Evolutionary conservation across 257 asterid genomes (phyloP), one percentile per base, ranked within the genome.

Genomic region (Solanum peruvianum): DNA sequence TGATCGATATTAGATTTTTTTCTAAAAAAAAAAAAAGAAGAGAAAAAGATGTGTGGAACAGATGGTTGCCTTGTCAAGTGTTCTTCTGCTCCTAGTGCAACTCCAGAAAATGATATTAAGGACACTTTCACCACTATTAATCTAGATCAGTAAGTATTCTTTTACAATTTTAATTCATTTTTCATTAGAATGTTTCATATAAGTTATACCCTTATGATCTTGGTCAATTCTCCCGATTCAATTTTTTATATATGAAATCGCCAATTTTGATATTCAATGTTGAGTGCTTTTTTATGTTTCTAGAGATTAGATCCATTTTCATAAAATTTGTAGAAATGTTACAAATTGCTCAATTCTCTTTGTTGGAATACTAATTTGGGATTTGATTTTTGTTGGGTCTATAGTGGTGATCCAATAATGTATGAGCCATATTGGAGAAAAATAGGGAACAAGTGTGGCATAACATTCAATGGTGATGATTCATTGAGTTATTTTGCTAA

Each of bases 401-500:
- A 60, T 89, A 93, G 95, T 64, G 94, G 94, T 81, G 95, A 93
- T 86, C 96, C 95, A 1, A 89, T 91, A 25, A 86, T 83, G 82
- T 93, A 83, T 47, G 94, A 88, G 90, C 29, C 91, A 8, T 92
- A 92, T 60, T 93, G 96, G 96, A 67, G 80, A 88, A 90, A 86
- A n/a, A 80, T 87, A 18, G 91, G 93, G 3, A 87, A 88, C 4
- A 87, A 82, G 52, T 83, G 87, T 85, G 81, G 88, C 18, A 66
- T 94, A 21, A 85, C 86, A 12, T 86, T 96, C 20, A 67, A 78
- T 2, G 94, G 91, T 45, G 86, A 85, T 42, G 92, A 95, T 21
- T 95, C 95, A 2, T 87, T 96, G 47, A 96, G 99, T 86, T 96
- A 96, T 86, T 95, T 95, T 39, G 78, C 96, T 23, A 72, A 94